Base-by-base conservation (phyloP, 768 basidiomycete species). In the Suillus spraguei region DNA sequence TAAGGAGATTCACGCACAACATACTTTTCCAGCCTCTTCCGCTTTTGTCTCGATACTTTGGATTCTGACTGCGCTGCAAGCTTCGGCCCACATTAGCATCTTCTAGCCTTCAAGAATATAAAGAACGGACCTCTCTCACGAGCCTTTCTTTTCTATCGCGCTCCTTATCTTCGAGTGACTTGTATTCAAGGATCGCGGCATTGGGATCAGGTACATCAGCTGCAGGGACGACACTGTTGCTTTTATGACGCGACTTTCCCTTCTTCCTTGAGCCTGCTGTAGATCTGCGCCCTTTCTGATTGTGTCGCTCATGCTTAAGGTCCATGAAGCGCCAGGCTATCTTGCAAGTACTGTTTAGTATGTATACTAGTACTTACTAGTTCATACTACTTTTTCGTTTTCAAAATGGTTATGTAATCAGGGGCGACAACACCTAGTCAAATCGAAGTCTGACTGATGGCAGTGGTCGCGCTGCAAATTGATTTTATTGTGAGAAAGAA, bases 11-110 rank as follows among this genome's bases (percentile, higher is more conserved):
- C 17, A 77, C 89, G 69, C 62, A 94, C 94, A 69, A 98, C 95
- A 70, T 95, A 99, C 66, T 93, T 93, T 66, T 98, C 96, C 5
- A 99, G 78, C 60, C 93, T 80, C 74, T 91, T 95, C 79, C 87
- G 89, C 79, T 94, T 96, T 80, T 95, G 95, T 63, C 79, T 85
- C 50, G 85, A 90, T 81, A 92, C 88, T 71, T 90, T 91, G 4
- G 84, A 85, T 52, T 90, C 84, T 10, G 86, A 82, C 73, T 88
- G 83, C 35, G 74, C 74, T 54, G 68, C 63, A 62, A 75, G 70
- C 74, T 75, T 64, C 20, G 59, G 14, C 59, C 24, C 9, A 54
- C 52, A 32, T 50, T 10, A 58, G 58, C 17, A n/a, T 60, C 8
- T 55, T n/a, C 35, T 60, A 24, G 59, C 22, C 42, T 42, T 8